These are phyloP conservation scores for Cubamyces lactineus DNA, from an alignment of 768 basidiomycete genomes.

Conservation along the genomic window DNA sequence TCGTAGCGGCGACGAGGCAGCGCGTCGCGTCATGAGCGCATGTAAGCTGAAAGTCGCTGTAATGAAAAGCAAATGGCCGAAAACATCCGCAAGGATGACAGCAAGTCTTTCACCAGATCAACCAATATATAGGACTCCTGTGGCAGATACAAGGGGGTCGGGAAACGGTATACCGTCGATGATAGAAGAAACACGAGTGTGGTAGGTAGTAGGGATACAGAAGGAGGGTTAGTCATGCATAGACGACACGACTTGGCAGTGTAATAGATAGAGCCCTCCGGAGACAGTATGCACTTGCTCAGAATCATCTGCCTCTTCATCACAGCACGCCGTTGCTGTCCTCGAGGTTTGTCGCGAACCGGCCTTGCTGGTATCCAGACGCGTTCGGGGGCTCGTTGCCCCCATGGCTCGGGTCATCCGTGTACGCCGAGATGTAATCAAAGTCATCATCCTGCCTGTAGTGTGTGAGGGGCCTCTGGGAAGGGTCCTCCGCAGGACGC, in stretches of 20 bases:
- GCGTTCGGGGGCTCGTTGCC: background rate
- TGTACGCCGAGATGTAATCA: constrained; percentile 64
- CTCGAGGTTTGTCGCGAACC: constrained; percentile 53
- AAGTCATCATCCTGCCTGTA: constrained; percentile 48
- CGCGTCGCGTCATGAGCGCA: background rate
- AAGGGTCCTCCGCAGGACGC: background rate
- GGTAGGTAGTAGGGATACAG: background rate
- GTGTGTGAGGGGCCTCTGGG: constrained; percentile 11
- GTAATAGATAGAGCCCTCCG: background rate
- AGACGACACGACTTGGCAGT: background rate
- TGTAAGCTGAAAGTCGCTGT: too few relatives aligned
- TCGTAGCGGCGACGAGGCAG: constrained; percentile 23
- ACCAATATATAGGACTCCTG: background rate
- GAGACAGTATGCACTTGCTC: background rate
- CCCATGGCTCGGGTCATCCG: constrained; percentile 17
- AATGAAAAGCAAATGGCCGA: background rate
- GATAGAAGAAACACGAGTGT: too few relatives aligned
- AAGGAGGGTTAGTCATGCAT: background rate
- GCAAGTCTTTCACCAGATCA: background rate
- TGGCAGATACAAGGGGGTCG: background rate
- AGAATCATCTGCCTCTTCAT: background rate
- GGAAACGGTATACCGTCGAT: background rate
- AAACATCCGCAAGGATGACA: too few relatives aligned
- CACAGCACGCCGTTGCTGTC: constrained; percentile 6
- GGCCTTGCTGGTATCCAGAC: constrained; percentile 46